phyloP scores from a whole-genome alignment of 192 early-diverging fungal species.

The Coemansia sp. region DNA sequence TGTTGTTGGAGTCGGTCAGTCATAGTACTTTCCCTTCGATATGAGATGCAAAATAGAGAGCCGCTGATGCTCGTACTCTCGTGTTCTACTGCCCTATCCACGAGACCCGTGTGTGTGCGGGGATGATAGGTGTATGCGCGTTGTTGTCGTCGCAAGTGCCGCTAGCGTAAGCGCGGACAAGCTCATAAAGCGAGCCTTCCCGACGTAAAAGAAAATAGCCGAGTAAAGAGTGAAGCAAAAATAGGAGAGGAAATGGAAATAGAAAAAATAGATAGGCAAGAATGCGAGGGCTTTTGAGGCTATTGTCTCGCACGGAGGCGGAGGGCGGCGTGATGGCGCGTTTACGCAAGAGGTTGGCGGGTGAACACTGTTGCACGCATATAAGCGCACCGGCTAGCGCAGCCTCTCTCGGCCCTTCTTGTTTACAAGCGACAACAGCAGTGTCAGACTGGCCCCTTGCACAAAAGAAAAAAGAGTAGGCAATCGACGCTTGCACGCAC shows the following conservation, averaged over 20 bases:
- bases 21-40: conserved; percentile 11
- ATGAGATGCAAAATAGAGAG: neutral
- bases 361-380: neutral
- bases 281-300: neutral
- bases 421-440: neutral
- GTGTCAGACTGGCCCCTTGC: neutral
- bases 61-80: conserved; percentile 11
- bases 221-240: neutral
- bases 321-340: conserved; percentile 1
- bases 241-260: neutral
- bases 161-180: neutral
- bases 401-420: neutral
- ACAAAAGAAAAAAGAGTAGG: neutral
- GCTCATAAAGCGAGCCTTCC: neutral
- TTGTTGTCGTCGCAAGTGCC: neutral
- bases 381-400: neutral
- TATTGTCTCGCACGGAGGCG: neutral
- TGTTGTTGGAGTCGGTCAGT: conserved; percentile 17
- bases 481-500: neutral
- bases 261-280: neutral
- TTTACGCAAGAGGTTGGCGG: neutral
- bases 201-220: neutral
- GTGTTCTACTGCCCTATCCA: neutral
- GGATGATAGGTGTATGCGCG: neutral
- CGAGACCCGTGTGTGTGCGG: neutral